Conservation (phyloP, 495 filamentous ascomycete genomes). For the Chaetomium tenue region DNA sequence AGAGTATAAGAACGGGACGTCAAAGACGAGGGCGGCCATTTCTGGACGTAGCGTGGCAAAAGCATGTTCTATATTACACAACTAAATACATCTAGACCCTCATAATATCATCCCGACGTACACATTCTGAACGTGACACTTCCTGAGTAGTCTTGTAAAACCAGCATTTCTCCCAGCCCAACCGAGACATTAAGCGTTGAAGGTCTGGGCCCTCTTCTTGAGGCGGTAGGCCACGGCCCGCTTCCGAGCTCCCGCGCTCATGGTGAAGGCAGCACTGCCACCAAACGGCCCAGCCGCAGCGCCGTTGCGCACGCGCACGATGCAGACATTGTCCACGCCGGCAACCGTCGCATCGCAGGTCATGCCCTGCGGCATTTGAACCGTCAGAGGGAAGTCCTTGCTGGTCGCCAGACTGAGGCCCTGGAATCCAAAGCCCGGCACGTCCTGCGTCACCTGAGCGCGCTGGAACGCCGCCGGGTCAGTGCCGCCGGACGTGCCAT, state of each 20-base stretch:
- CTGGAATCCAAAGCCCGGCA: constrained; percentile 53
- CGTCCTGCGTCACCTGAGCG: constrained; percentile 56
- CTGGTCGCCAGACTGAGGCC: constrained; percentile 51
- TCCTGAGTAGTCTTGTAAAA: background rate
- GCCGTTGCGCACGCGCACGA: constrained; percentile 56
- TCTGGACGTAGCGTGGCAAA: no score
- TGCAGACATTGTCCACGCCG: constrained; percentile 54
- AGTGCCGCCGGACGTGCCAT: constrained; percentile 56
- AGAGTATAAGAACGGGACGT: no score
- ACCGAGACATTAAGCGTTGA: constrained; percentile 3
- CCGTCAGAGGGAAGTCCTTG: constrained; percentile 55
- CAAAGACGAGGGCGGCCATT: no score
- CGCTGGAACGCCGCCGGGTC: constrained; percentile 53
- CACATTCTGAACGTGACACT: background rate
- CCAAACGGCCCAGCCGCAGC: constrained; percentile 61
- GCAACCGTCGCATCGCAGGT: constrained; percentile 56
- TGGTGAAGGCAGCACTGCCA: constrained; percentile 53
- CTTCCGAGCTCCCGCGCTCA: constrained; percentile 48
- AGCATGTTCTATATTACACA: no score
- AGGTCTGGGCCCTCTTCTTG: constrained; percentile 39
- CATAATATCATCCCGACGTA: background rate
- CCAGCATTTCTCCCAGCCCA: no score
- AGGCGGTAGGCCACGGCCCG: constrained; percentile 46
- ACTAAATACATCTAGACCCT: no score
- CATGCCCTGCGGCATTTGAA: constrained; percentile 62